Percentiles rank a stretch among this genome's conserved stretches.
Conservation (phyloP, 208 protist species). For the Naegleria lovaniensis region DNA sequence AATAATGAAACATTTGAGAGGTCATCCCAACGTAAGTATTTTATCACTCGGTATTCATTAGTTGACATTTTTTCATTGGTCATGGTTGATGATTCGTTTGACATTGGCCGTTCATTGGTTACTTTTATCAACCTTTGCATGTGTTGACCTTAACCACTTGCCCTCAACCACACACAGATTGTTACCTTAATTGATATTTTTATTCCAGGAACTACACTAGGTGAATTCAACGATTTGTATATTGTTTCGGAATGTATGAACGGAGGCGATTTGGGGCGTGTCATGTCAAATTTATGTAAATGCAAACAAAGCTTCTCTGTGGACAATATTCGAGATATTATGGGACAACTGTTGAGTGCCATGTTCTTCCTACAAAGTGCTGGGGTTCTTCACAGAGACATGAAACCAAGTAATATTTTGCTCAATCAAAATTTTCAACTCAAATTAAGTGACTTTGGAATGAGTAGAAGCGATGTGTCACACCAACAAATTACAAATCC, state of each 20-base stretch:
- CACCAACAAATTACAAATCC: background rate
- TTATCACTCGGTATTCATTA: background rate
- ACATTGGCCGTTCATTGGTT: too few species aligned
- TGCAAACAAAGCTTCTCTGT: background rate
- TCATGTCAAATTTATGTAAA: background rate
- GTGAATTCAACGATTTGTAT: conserved; percentile 9
- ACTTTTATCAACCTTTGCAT: too few species aligned
- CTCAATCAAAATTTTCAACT: conserved; percentile 41
- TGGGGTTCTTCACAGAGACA: conserved; percentile 79
- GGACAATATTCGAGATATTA: background rate
- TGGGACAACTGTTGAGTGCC: conserved; percentile 65
- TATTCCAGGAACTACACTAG: background rate
- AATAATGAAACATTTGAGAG: background rate
- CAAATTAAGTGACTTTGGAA: background rate
- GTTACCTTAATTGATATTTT: background rate
- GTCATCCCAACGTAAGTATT: background rate
- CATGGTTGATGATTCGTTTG: too few species aligned
- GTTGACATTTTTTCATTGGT: too few species aligned
- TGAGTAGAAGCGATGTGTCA: background rate
- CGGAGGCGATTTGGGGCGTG: background rate
- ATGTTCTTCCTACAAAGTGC: conserved; percentile 61
- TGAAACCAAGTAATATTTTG: conserved; percentile 86
- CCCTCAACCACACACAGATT: too few species aligned
- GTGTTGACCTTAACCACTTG: too few species aligned
- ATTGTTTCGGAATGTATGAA: conserved; percentile 4